Evolutionary conservation across 1,139 yeast genomes (phyloP).

Genomic region (Taphrina deformans): DNA sequence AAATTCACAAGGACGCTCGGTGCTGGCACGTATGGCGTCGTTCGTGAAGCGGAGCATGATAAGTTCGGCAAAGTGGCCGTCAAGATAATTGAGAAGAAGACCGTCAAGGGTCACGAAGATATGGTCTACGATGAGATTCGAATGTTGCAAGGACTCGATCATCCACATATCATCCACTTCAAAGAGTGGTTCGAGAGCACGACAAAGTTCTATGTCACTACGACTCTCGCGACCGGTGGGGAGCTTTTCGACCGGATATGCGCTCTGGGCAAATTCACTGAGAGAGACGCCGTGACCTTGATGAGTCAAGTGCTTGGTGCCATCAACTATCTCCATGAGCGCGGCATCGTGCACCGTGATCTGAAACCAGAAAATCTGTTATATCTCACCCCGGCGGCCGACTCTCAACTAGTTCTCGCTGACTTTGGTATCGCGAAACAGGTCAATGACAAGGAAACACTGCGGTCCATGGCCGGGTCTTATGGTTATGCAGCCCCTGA

Average conservation of each 20-base stretch:
- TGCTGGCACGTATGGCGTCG: constrained; percentile 90
- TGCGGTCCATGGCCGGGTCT: constrained; percentile 74
- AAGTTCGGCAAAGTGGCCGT: constrained; percentile 77
- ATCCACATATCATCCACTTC: constrained; percentile 80
- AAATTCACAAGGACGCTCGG: constrained; percentile 49
- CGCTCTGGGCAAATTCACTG: constrained; percentile 74
- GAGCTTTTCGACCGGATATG: constrained; percentile 84
- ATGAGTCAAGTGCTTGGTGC: constrained; percentile 72
- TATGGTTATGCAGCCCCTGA: constrained; percentile 96
- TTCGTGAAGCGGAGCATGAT: constrained; percentile 67
- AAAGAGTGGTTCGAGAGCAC: constrained; percentile 86
- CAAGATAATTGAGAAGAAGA: constrained; percentile 78
- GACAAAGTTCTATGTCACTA: constrained; percentile 72
- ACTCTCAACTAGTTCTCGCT: constrained; percentile 76
- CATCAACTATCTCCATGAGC: constrained; percentile 65
- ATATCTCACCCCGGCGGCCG: constrained; percentile 56
- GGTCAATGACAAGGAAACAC: constrained; percentile 47
- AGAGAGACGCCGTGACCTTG: constrained; percentile 73
- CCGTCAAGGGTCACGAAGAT: constrained; percentile 70
- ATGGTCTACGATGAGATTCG: constrained; percentile 73
- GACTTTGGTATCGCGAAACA: constrained; percentile 94
- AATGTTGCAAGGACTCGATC: constrained; percentile 64
- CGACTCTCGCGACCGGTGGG: constrained; percentile 74
- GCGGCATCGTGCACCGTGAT: constrained; percentile 82
- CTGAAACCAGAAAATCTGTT: constrained; percentile 86